Base-by-base conservation (phyloP, 495 filamentous ascomycete species). In the Hypoxylon crocopeplum region DNA sequence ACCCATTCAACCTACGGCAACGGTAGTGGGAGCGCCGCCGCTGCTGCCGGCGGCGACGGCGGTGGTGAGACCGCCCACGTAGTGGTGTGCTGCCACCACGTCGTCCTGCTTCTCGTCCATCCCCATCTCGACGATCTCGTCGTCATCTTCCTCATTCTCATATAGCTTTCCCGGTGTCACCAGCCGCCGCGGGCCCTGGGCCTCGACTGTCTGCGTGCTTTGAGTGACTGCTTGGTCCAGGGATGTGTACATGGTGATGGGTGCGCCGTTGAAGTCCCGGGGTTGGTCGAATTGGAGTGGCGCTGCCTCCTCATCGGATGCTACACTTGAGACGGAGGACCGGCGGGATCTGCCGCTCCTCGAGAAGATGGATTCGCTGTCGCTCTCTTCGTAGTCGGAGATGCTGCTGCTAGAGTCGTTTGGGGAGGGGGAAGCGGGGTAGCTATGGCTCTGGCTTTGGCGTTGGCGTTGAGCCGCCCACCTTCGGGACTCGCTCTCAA, bases 121-220 rank as follows among this genome's bases (percentile, higher is more conserved):
- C 1, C 65, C 60, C 11, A 47, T 45, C 64, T 68, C 65, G 17
- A 68, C 19, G 30, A 72, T 72, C 60, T 72, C 69, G 36, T 72
- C 69, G 38, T 72, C 69, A 21, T 69, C 67, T 5, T 72, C 69
- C 45, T 72, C 69, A 49, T 72, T 72, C 58, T 72, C 66, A 46
- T 72, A 72, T 13, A 72, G 61, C 25, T 72, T 72, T 0, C 68
- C 68, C 1, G 68, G 64, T 13, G 68, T 68, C 12, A 68, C 64
- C 17, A 70, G 44, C 25, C 61, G 60, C 38, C 68, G 62, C 19
- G 49, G 56, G 13, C 50, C 53, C 25, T 59, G 56, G 8, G 42
- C 50, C 19, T 66, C 59, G 33, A 52, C 34, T 11, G 15, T 13
- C 38, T 56, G 49, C 3, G 47, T 55, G 56, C 59, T 60, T 44